Evolutionary conservation across 352 stramenopile genomes (phyloP), one percentile per base, ranked within the genome.

Genomic region (Globisporangium abappressorium): DNA sequence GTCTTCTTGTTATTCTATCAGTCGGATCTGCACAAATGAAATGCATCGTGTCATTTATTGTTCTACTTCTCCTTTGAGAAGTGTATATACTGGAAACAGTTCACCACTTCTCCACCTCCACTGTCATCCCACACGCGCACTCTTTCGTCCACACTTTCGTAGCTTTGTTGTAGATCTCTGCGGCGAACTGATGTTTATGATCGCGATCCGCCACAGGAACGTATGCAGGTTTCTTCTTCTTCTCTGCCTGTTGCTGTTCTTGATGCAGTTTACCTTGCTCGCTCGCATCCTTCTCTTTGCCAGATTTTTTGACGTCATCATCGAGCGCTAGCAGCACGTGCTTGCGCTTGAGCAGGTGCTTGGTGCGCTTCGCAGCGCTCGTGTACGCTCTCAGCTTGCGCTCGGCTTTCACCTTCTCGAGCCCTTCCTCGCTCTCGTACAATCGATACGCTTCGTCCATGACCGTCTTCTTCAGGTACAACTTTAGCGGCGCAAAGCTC

Each of bases 101-200:
- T 91, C 71, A 91, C 81, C 78, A 90, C 64, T 90, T 90, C 69
- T 89, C 80, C 73, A 91, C 85, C n/a, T 89, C 69, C 26, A 91
- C 83, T 55, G 76, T 73, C 73, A 91, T 82, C 20, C 81, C 83
- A 56, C 83, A 92, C 5, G 24, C 65, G 53, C 84, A 92, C 18
- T 74, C 67, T 70, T 90, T 90, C 11, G 74, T 68, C 81, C 81
- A 92, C 15, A 60, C 76, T 5, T 80, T 71, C 4, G 63, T 47
- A 9, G 75, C 49, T 56, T 75, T 43, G 51, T 91, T 74, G 43
- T 74, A 87, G 15, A 30, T 49, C 22, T 92, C 83, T 0, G 41
- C 60, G 1, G 43, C 57, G 56, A 87, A 92, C n/a, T 75, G 63
- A 73, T 92, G 83, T 14, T 77, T 79, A 77, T 92, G 83, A 58